Percentiles rank a stretch among this genome's conserved stretches.
Evolutionary conservation across 2,329 filamentous ascomycete species (phyloP).

Genomic region (Aspergillus fischeri): DNA sequence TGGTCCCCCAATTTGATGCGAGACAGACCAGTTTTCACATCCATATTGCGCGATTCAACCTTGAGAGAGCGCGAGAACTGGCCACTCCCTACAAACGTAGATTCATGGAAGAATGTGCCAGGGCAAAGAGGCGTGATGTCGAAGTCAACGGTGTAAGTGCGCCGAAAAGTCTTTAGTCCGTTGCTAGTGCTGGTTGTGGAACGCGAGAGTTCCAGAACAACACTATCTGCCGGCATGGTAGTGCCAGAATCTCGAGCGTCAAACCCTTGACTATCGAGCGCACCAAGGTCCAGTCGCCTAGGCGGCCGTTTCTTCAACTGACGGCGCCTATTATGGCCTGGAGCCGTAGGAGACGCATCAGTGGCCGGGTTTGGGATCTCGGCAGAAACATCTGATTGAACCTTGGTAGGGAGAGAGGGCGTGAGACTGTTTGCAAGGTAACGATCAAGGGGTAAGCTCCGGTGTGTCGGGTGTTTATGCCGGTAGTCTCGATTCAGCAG

Average conservation of each 20-base stretch:
- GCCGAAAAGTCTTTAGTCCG: slow-evolving; percentile 48
- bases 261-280: slow-evolving; percentile 44
- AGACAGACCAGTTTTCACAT: slow-evolving; percentile 37
- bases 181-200: slow-evolving; percentile 21
- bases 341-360: slow-evolving; percentile 8
- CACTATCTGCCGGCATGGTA: slow-evolving; percentile 11
- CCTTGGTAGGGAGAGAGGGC: slow-evolving; percentile 1
- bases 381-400: background rate
- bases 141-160: slow-evolving; percentile 51
- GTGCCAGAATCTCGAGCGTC: slow-evolving; percentile 16
- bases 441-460: slow-evolving; percentile 32
- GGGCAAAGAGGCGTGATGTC: slow-evolving; percentile 46
- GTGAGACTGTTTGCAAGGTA: slow-evolving; percentile 26
- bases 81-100: slow-evolving; percentile 56
- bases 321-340: slow-evolving; percentile 14
- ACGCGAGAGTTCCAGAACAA: slow-evolving; percentile 1
- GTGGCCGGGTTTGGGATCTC: background rate
- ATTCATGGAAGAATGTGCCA: slow-evolving; percentile 54
- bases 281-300: slow-evolving; percentile 44
- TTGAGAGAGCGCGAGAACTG: slow-evolving; percentile 47
- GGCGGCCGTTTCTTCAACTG: slow-evolving; percentile 37
- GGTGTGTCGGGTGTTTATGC: slow-evolving; percentile 14
- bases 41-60: slow-evolving; percentile 40
- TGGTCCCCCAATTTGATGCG: slow-evolving; percentile 34
- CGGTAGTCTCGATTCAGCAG: slow-evolving; percentile 29